phyloP scores from a whole-genome alignment of 768 basidiomycete species.

The Suillus americanus region DNA sequence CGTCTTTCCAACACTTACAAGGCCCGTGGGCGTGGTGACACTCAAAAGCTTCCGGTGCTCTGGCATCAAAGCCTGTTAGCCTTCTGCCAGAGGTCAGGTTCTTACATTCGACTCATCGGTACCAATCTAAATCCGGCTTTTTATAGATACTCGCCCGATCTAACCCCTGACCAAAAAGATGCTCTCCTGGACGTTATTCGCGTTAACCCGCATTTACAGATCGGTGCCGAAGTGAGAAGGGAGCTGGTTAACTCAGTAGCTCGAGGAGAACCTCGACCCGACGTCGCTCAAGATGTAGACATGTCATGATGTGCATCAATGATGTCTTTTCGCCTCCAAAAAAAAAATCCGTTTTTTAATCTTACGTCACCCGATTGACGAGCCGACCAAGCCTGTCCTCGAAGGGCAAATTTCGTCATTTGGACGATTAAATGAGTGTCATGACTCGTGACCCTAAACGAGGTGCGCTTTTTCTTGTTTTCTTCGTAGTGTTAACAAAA shows the following conservation, averaged over 20 bases:
- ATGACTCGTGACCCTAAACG: neutral
- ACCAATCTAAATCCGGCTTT: neutral
- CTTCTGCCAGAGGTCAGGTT: constrained; percentile 80
- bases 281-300: constrained; percentile 62
- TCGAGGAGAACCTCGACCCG: constrained; percentile 74
- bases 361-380: neutral
- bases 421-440: neutral
- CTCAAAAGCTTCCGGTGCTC: constrained; percentile 87
- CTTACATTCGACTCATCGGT: neutral
- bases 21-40: constrained; percentile 64
- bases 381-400: neutral
- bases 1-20: constrained; percentile 91
- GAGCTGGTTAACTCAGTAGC: constrained; percentile 87
- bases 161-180: constrained; percentile 97
- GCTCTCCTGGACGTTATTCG: constrained; percentile 92
- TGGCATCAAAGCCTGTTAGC: constrained; percentile 98
- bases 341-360: neutral
- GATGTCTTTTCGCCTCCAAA: neutral
- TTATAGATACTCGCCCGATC: constrained; percentile 83
- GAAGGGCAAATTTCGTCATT: neutral
- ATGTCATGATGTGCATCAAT: constrained; percentile 44
- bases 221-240: constrained; percentile 85
- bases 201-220: constrained; percentile 82
- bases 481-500: neutral
- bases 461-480: neutral